Evolutionary conservation across 805 yeast species (phyloP), one percentile per base, ranked within the genome.

Genomic region (Saccharomyces kudriavzevii): DNA sequence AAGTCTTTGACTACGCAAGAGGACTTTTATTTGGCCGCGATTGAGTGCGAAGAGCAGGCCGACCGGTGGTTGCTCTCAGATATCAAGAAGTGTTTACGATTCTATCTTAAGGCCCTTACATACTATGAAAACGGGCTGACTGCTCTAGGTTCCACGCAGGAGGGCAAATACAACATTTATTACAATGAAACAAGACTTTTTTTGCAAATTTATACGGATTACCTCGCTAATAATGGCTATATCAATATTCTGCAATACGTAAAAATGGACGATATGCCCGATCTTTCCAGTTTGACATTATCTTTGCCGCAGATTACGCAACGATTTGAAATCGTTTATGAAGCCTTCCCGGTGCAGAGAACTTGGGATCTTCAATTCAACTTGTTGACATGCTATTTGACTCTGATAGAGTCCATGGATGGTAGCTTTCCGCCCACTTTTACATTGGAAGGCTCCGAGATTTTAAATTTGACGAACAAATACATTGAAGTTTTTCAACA

Each of bases 51-150:
- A 54, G 71, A 68, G 48, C 68, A 67, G 46, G 73, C 68, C n/a
- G 72, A 68, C 45, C 60, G 73, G 48, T 70, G 72, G 71, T 55
- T 62, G 5, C 56, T 62, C 3, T 68, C 70, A 2, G 73, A 70
- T 52, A 56, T 68, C 11, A 64, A 63, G 49, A 68, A 66, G 45
- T 56, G 67, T 20, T 51, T 69, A 17, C 55, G 64, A 31, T 60
- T 61, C 30, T 68, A 65, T 49, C 46, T 59, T n/a, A 55, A 55
- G 49, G 69, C 73, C 1, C 52, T 60, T 31, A 58, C 57, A 24
- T 49, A 57, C 10, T 70, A 70, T 48, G 60, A 75, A 56, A 68
- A 62, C 30, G 80, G 72, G 46, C 65, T 66, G 9, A 60, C 61
- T 11, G 62, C 64, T 24, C 57, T 59, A 6, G 60, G 54, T 6